Evolutionary conservation across 1,284 basidiomycete species (phyloP).

Genomic region (Ceratobasidium theobromae): DNA sequence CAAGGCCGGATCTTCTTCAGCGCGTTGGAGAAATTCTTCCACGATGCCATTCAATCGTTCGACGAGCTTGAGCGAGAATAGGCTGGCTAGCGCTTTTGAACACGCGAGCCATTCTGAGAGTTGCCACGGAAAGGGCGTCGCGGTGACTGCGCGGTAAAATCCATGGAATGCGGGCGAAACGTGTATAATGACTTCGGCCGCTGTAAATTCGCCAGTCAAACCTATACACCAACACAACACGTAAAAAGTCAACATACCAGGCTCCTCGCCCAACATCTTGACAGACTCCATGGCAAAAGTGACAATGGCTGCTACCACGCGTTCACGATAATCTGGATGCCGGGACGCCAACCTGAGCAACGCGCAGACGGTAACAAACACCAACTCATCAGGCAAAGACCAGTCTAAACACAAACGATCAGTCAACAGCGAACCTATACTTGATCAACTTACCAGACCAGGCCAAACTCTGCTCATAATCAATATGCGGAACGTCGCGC

Average conservation of each 20-base stretch:
- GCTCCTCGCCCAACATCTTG: slow-evolving; percentile 54
- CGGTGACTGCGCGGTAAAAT: slow-evolving; percentile 80
- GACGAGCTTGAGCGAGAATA: slow-evolving; percentile 62
- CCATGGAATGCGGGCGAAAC: slow-evolving; percentile 83
- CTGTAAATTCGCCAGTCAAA: slow-evolving; percentile 44
- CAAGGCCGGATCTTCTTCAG: slow-evolving; percentile 47
- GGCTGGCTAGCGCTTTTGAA: slow-evolving; percentile 54
- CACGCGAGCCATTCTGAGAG: slow-evolving; percentile 65
- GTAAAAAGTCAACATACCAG: slow-evolving; percentile 50
- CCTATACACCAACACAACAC: neutral
- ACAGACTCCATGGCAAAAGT: slow-evolving; percentile 62
- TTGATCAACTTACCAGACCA: slow-evolving; percentile 60
- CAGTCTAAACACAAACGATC: slow-evolving; percentile 55
- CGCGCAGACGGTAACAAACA: slow-evolving; percentile 72
- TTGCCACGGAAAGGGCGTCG: slow-evolving; percentile 74
- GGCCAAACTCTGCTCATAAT: slow-evolving; percentile 73
- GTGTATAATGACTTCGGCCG: slow-evolving; percentile 70
- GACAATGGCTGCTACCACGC: slow-evolving; percentile 58
- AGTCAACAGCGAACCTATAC: neutral
- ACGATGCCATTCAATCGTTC: slow-evolving; percentile 69
- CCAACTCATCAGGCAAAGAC: slow-evolving; percentile 79
- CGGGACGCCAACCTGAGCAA: slow-evolving; percentile 64
- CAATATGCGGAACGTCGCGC: slow-evolving; percentile 65
- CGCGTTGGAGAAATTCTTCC: slow-evolving; percentile 51
- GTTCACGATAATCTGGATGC: slow-evolving; percentile 52